Evolutionary conservation across 2,329 filamentous ascomycete species (phyloP).

Genomic region (Colletotrichum orchidophilum): DNA sequence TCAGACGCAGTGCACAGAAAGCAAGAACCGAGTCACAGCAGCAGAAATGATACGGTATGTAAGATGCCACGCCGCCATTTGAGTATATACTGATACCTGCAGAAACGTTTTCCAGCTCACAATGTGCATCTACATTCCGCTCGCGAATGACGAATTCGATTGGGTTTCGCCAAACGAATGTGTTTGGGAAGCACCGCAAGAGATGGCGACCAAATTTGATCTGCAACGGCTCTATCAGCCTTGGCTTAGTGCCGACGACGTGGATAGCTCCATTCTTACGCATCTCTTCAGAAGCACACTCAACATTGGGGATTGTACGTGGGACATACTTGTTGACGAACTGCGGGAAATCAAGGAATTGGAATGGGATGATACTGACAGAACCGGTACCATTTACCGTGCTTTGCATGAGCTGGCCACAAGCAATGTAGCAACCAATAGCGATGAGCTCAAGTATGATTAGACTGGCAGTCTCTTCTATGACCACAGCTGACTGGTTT

Average conservation of each 20-base stretch:
- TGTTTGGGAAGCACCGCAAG: constrained; percentile 6
- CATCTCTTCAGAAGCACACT: constrained; percentile 1
- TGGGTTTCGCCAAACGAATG: background rate
- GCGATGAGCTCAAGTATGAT: background rate
- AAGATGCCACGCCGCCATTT: background rate
- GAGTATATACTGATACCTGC: background rate
- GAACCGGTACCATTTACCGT: background rate
- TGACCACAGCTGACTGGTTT: background rate
- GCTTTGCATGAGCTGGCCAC: background rate
- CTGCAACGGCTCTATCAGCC: constrained; percentile 19
- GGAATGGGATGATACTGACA: background rate
- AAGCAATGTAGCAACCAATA: background rate
- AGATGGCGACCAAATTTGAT: background rate
- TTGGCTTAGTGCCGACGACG: background rate
- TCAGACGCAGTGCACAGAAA: background rate
- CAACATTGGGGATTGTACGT: background rate
- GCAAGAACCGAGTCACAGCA: background rate
- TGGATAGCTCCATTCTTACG: background rate
- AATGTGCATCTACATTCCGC: background rate
- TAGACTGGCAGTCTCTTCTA: background rate
- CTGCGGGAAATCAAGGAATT: background rate
- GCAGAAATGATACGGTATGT: background rate
- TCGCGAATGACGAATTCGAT: background rate
- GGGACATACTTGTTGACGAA: background rate
- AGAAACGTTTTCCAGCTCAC: background rate